A percentile compares a stretch with the other conserved stretches of the same genome.
Evolutionary conservation across 2,329 filamentous ascomycete genomes (phyloP).

Genomic region (Monilinia fructigena): DNA sequence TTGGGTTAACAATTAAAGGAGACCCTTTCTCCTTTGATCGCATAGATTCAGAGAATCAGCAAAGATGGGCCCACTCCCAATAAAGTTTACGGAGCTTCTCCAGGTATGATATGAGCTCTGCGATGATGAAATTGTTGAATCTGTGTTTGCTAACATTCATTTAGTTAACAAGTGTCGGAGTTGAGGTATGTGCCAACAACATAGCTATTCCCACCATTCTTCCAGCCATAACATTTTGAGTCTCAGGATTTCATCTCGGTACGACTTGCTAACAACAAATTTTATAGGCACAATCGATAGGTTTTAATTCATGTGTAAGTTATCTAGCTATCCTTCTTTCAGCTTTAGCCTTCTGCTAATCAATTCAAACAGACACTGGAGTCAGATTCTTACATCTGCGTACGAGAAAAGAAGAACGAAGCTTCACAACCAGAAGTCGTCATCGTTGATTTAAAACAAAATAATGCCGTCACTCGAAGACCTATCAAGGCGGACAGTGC

Average conservation of each 20-base stretch:
- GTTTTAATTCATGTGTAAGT: constrained; percentile 84
- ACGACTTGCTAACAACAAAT: constrained; percentile 37
- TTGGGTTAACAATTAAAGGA: constrained; percentile 23
- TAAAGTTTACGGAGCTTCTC: constrained; percentile 90
- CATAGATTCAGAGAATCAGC: constrained; percentile 26
- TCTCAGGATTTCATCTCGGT: constrained; percentile 26
- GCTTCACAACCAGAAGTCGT: constrained; percentile 87
- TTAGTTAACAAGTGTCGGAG: constrained; percentile 53
- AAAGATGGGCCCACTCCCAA: constrained; percentile 61
- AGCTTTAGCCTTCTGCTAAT: constrained; percentile 23
- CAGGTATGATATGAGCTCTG: constrained; percentile 82
- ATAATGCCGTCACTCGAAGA: constrained; percentile 89
- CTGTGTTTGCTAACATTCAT: constrained; percentile 33
- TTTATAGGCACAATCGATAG: constrained; percentile 66
- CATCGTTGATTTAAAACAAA: constrained; percentile 96
- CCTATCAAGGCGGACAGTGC: constrained; percentile 99
- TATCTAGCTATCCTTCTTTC: constrained; percentile 23
- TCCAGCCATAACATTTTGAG: constrained; percentile 24
- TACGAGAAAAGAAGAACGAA: constrained; percentile 89
- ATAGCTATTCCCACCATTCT: constrained; percentile 26
- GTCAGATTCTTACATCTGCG: constrained; percentile 94
- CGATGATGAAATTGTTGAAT: constrained; percentile 64
- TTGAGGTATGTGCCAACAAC: constrained; percentile 48
- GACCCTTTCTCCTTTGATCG: constrained; percentile 32
- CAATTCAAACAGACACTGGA: constrained; percentile 74